phyloP scores from a whole-genome alignment of 148 eudicot genomes.

The Chenopodium suecicum region DNA sequence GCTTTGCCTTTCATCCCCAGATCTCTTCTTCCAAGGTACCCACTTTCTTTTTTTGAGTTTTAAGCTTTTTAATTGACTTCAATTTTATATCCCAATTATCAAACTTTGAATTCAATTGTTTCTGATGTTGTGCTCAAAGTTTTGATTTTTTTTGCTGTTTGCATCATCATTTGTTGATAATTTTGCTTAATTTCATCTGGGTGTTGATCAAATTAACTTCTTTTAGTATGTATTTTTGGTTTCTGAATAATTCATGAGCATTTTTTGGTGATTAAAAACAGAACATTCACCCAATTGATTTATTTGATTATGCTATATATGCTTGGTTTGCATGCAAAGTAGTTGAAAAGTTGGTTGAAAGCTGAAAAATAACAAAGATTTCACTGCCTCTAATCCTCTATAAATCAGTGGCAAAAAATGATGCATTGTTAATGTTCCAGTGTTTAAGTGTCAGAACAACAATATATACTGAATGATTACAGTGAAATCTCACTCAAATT shows the following conservation, averaged over 20 bases:
- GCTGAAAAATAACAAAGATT: background rate
- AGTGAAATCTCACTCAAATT: background rate
- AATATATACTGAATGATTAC: background rate
- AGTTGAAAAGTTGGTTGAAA: background rate
- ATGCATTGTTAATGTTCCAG: background rate
- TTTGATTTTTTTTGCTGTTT: background rate
- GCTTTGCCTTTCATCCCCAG: constrained; percentile 38
- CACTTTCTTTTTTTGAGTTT: constrained; percentile 8
- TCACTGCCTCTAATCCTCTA: background rate
- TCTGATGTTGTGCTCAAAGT: background rate
- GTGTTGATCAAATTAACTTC: background rate
- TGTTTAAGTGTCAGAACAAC: background rate
- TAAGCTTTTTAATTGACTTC: background rate
- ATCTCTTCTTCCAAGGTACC: constrained; percentile 44
- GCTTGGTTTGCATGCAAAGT: background rate
- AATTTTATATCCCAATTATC: background rate
- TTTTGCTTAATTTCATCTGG: constrained; percentile 9
- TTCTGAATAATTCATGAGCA: background rate
- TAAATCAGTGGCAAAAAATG: background rate
- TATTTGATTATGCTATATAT: background rate
- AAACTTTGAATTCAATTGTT: background rate
- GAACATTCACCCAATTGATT: background rate
- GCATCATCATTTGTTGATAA: background rate
- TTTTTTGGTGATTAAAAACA: background rate
- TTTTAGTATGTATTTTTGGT: background rate